These are phyloP conservation scores for Drechslera avenae DNA, from an alignment of 2,329 filamentous ascomycete species.

Conservation along the genomic window DNA sequence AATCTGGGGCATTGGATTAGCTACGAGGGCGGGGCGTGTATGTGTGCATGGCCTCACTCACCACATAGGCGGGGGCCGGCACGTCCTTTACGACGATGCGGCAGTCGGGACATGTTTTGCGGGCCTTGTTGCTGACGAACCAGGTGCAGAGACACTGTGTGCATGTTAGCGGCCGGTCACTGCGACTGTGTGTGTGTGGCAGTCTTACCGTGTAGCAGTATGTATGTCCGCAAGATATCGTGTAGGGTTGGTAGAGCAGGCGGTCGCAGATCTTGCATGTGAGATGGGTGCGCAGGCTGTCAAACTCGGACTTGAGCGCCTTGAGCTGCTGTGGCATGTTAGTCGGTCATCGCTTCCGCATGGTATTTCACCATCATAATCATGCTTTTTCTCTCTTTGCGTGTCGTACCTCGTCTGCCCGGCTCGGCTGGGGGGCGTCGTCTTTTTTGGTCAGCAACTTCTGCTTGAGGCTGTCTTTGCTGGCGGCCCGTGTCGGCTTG, in stretches of 20 bases:
- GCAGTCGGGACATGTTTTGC: constrained; percentile 73
- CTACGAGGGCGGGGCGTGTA: background rate
- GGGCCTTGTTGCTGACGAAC: constrained; percentile 59
- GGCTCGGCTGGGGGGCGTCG: constrained; percentile 39
- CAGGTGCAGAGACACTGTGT: constrained; percentile 62
- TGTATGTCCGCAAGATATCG: constrained; percentile 70
- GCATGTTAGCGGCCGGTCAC: constrained; percentile 26
- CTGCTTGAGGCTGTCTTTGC: constrained; percentile 49
- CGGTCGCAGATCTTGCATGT: constrained; percentile 73
- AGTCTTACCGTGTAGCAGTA: constrained; percentile 69
- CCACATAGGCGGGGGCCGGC: constrained; percentile 69
- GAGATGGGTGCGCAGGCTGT: constrained; percentile 64
- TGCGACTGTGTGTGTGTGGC: constrained; percentile 19
- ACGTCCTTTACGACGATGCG: constrained; percentile 62
- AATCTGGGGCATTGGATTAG: constrained; percentile 52
- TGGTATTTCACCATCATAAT: background rate
- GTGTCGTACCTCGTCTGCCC: constrained; percentile 40
- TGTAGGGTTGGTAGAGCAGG: constrained; percentile 72
- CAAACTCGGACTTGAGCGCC: constrained; percentile 58
- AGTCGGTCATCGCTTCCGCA: constrained; percentile 12
- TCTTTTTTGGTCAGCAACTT: constrained; percentile 44
- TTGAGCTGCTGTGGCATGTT: constrained; percentile 46
- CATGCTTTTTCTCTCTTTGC: no score
- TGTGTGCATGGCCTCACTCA: constrained; percentile 47
- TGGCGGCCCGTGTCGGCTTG: constrained; percentile 37